Evolutionary conservation across 768 basidiomycete genomes (phyloP).

Genomic region (Termitomyces sp.): DNA sequence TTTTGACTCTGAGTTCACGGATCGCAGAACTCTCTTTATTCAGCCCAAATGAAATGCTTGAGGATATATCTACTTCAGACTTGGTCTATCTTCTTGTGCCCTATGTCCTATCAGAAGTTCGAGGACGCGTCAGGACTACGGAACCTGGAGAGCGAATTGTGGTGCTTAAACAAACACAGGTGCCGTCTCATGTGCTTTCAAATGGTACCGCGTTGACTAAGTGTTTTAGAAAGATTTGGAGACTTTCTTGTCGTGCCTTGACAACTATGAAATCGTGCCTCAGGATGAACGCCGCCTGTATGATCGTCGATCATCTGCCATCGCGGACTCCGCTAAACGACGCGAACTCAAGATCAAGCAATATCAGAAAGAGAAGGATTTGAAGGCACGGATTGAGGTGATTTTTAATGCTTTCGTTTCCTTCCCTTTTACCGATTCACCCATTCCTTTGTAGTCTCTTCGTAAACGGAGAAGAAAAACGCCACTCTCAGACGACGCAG

Average conservation of each 20-base stretch:
- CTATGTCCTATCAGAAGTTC: slow-evolving; percentile 60
- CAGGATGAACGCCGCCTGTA: slow-evolving; percentile 54
- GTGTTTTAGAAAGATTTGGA: slow-evolving; percentile 39
- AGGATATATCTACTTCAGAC: slow-evolving; percentile 76
- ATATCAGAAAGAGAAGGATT: slow-evolving; percentile 80
- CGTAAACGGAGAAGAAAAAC: slow-evolving; percentile 47
- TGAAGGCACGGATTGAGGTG: slow-evolving; percentile 68
- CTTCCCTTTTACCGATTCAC: not conserved
- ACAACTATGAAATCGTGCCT: slow-evolving; percentile 62
- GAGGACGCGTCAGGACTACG: slow-evolving; percentile 49
- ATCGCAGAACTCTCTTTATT: slow-evolving; percentile 65
- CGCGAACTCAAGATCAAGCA: slow-evolving; percentile 90
- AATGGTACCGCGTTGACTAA: slow-evolving; percentile 12
- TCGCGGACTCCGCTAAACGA: slow-evolving; percentile 60
- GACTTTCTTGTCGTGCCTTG: slow-evolving; percentile 43
- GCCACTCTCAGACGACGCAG: slow-evolving; percentile 21
- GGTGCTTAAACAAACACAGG: slow-evolving; percentile 52
- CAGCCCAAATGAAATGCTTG: slow-evolving; percentile 77
- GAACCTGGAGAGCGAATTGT: slow-evolving; percentile 54
- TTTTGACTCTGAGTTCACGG: slow-evolving; percentile 45
- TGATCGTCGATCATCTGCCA: slow-evolving; percentile 36
- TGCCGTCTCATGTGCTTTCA: slow-evolving; percentile 26
- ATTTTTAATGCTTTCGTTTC: slow-evolving; percentile 4
- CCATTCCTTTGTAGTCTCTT: slow-evolving; percentile 33
- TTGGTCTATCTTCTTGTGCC: slow-evolving; percentile 72